A percentile compares a stretch with the other conserved stretches of the same genome.
phyloP scores from a whole-genome alignment of 2,329 filamentous ascomycete species.

The Onygena corvina region DNA sequence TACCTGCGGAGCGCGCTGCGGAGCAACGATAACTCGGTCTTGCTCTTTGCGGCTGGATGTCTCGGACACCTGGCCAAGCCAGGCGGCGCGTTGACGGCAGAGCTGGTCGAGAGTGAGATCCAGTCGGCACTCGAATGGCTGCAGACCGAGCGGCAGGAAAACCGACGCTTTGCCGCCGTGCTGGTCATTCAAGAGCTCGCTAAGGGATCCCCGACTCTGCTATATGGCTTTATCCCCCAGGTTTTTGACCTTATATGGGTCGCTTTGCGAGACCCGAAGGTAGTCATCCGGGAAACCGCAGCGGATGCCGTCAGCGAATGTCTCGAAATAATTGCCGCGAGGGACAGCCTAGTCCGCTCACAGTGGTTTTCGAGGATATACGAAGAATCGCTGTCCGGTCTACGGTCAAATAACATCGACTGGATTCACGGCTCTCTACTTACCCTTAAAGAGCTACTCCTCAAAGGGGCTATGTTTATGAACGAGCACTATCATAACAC shows the following conservation, averaged over 20 bases:
- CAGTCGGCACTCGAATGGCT: conserved; percentile 95
- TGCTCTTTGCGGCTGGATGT: conserved; percentile 79
- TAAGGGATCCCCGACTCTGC: conserved; percentile 82
- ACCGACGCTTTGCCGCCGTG: conserved; percentile 83
- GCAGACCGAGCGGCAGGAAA: conserved; percentile 87
- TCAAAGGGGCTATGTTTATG: conserved; percentile 99
- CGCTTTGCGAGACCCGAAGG: conserved; percentile 75
- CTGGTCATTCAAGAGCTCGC: conserved; percentile 83
- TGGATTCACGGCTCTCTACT: conserved; percentile 87
- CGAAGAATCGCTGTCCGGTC: conserved; percentile 66
- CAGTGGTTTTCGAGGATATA: conserved; percentile 87
- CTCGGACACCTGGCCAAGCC: conserved; percentile 84
- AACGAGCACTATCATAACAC: conserved; percentile 83
- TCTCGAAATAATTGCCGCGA: conserved; percentile 87
- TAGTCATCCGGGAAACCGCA: conserved; percentile 82
- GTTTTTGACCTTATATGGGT: conserved; percentile 97
- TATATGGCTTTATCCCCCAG: conserved; percentile 90
- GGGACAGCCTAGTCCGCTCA: conserved; percentile 77
- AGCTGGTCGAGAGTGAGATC: conserved; percentile 91
- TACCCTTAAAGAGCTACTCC: conserved; percentile 80
- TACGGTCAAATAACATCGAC: conserved; percentile 71
- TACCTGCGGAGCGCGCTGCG: conserved; percentile 78
- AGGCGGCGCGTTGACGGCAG: conserved; percentile 84
- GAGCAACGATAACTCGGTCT: conserved; percentile 80
- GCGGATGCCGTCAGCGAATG: conserved; percentile 89